A percentile compares a stretch with the other conserved stretches of the same genome.
Evolutionary conservation across 73 alveolate genomes (phyloP).

Genomic region (Symbiodinium pilosum): DNA sequence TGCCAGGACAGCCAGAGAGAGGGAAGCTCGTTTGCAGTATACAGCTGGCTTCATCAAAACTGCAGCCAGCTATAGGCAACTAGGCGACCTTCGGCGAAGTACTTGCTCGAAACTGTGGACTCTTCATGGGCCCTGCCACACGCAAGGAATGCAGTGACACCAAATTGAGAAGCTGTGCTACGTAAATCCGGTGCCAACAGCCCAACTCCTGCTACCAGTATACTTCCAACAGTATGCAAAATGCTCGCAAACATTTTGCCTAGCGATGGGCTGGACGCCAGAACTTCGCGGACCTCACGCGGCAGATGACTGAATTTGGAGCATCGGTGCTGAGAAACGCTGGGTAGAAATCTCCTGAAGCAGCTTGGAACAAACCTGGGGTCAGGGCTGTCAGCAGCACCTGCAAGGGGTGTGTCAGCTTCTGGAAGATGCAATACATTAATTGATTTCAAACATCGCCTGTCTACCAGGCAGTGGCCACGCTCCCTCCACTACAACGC

Average conservation of each 20-base stretch:
- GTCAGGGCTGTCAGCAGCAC: not conserved
- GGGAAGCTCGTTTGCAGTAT: too few species aligned
- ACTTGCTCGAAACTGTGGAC: not conserved
- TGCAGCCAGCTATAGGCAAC: too few species aligned
- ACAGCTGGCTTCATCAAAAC: too few species aligned
- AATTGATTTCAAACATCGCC: not conserved
- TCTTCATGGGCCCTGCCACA: not conserved
- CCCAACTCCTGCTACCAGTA: too few species aligned
- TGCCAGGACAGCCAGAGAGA: not conserved
- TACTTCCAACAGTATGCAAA: too few species aligned
- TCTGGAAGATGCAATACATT: not conserved
- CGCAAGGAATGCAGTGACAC: too few species aligned
- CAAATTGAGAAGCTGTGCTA: too few species aligned
- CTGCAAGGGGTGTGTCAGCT: not conserved
- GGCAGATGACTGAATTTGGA: too few species aligned
- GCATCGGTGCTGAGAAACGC: too few species aligned
- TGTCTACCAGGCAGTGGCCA: constrained; percentile 3
- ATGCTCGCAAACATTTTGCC: too few species aligned
- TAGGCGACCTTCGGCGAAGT: not conserved
- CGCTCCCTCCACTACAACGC: not conserved
- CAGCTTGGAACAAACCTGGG: not conserved
- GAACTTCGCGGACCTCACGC: not conserved
- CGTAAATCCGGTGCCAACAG: too few species aligned
- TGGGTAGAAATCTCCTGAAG: too few species aligned
- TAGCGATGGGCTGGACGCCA: constrained; percentile 4